These are phyloP conservation scores for Leishmania tarentolae DNA, from an alignment of 208 protist species.

Conservation along the genomic window DNA sequence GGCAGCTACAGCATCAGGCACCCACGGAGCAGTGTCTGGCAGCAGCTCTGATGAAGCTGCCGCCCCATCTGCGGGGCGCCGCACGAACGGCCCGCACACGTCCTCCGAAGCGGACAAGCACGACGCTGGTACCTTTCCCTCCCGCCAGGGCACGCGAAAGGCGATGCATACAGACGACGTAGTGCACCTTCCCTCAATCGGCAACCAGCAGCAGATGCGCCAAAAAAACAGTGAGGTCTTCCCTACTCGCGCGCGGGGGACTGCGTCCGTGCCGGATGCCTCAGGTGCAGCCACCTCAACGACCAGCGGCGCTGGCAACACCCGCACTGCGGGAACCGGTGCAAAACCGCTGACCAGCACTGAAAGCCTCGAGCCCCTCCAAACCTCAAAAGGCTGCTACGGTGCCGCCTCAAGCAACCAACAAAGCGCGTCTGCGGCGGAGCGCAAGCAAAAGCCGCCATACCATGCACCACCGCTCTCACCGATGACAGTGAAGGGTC, in stretches of 20 bases:
- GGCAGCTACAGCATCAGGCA: neutral
- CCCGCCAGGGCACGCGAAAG: conserved; percentile 6
- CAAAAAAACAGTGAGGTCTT: neutral
- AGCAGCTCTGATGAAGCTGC: neutral
- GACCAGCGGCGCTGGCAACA: neutral
- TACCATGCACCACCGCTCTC: conserved; percentile 26
- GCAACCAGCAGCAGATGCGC: conserved; percentile 1
- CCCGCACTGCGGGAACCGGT: neutral
- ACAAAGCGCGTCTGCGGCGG: neutral
- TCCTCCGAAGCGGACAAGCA: neutral
- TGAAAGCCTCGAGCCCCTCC: conserved; percentile 21
- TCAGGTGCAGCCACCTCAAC: neutral
- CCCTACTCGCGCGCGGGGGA: conserved; percentile 7
- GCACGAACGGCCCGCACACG: neutral
- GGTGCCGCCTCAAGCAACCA: neutral
- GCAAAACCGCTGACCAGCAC: conserved; percentile 23
- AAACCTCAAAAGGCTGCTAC: conserved; percentile 5
- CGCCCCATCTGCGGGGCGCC: neutral
- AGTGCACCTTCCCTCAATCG: conserved; percentile 9
- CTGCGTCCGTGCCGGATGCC: conserved; percentile 7
- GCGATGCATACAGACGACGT: conserved; percentile 1
- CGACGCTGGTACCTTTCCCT: neutral
- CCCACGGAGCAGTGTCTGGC: neutral
- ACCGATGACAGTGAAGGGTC: conserved; percentile 9
- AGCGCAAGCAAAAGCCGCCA: conserved; percentile 12